Base-by-base conservation (phyloP, 805 yeast genomes). In the Saturnispora quitensis region DNA sequence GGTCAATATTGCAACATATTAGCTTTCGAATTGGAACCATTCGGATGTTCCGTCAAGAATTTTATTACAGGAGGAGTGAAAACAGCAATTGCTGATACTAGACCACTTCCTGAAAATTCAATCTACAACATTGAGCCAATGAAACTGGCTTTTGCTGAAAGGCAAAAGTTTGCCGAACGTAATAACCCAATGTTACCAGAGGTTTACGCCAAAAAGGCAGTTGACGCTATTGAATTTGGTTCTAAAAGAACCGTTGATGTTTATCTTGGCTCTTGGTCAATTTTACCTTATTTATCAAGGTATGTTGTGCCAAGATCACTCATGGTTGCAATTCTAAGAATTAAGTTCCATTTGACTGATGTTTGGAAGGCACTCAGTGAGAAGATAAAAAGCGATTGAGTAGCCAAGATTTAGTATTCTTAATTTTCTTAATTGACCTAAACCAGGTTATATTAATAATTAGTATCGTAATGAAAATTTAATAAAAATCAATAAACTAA, bases 61-160 rank as follows among this genome's bases (percentile, higher is more conserved):
- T 73, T 82, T 12, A 67, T 84, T 40, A 86, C 93, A 8, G 95
- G 95, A 31, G 91, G 86, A 36, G 93, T 86, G 31, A 68, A 69
- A 22, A 84, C 93, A 0, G 73, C 81, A 52, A 84, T 86, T 58
- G 86, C 81, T 0, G 91, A 86, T 58, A 77, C 70, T 2, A 72
- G 88, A 57, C 74, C 78, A 0, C 63, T 84, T 35, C 84, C 86
- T 3, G 65, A 64, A n/a, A 66, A 61, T 25, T 83, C 90, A 0
- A 60, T 78, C 44, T 84, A 72, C 61, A 70, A 76, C 53, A 63
- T 68, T 34, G 75, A 77, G 3, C 85, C 76, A 48, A 80, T 81
- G 50, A 62, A 64, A 22, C 70, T 67, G 22, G 76, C 83, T 0
- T 68, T 83, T 53, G 68, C 62, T 24, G 67, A 62, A 40, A 73